phyloP scores from a whole-genome alignment of 2,329 filamentous ascomycete species.

The Pseudonectria buxi region DNA sequence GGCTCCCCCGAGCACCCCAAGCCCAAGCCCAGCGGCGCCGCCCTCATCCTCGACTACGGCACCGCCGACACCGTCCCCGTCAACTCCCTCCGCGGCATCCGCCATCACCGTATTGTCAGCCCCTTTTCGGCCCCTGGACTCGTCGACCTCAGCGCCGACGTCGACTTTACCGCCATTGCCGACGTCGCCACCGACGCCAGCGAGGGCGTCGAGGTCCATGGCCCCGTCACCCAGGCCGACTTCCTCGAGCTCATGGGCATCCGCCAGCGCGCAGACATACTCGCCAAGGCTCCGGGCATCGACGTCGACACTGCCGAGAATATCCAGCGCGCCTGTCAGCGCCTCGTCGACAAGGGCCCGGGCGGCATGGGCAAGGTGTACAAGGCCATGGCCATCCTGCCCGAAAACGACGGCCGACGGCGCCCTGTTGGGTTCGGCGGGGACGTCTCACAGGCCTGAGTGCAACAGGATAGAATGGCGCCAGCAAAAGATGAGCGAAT shows the following conservation, averaged over 20 bases:
- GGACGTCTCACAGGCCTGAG: conserved; percentile 33
- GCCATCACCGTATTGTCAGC: conserved; percentile 65
- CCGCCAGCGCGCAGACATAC: conserved; percentile 62
- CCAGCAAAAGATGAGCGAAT: no score
- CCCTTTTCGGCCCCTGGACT: conserved; percentile 74
- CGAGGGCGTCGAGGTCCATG: conserved; percentile 81
- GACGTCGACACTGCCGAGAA: conserved; percentile 46
- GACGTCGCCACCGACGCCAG: conserved; percentile 73
- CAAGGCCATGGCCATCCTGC: conserved; percentile 85
- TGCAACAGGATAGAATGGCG: no score
- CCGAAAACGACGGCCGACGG: conserved; percentile 66
- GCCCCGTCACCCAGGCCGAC: conserved; percentile 75
- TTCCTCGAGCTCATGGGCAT: conserved; percentile 83
- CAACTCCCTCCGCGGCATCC: conserved; percentile 87
- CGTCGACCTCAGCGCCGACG: conserved; percentile 85
- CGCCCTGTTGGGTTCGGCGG: conserved; percentile 91
- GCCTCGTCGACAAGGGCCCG: conserved; percentile 75
- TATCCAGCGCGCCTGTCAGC: conserved; percentile 68
- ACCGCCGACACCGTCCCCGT: conserved; percentile 69
- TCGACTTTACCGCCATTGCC: conserved; percentile 83
- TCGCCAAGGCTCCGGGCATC: conserved; percentile 44
- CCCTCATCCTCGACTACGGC: conserved; percentile 94
- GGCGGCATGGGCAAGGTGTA: conserved; percentile 93
- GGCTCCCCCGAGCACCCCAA: conserved; percentile 53
- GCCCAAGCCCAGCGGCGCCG: conserved; percentile 65